Evolutionary conservation across 139 green algal genomes (phyloP).

Genomic region (Pseudopediastrum boryanum): DNA sequence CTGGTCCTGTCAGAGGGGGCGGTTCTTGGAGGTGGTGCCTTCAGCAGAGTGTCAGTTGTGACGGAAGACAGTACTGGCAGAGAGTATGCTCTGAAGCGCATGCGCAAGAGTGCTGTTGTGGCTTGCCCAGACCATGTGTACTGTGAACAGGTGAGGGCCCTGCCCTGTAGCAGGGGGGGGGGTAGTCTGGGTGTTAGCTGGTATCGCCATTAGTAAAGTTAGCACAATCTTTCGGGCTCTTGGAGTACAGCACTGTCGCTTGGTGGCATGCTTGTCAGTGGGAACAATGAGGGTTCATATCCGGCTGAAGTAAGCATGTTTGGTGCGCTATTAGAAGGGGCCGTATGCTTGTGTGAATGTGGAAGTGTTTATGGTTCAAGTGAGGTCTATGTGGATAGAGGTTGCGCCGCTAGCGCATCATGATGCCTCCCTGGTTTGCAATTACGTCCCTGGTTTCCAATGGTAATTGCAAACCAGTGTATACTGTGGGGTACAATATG

Average conservation of each 20-base stretch:
- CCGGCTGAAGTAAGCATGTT: no score
- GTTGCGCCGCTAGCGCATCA: no score
- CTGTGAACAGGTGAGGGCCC: constrained; percentile 81
- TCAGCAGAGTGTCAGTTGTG: constrained; percentile 84
- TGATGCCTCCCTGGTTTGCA: no score
- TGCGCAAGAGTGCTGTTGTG: constrained; percentile 89
- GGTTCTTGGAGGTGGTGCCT: constrained; percentile 88
- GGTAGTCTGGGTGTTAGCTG: not conserved
- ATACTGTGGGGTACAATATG: no score
- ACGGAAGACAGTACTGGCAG: constrained; percentile 67
- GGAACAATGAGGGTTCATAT: no score
- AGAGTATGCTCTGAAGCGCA: constrained; percentile 92
- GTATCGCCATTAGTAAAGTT: not conserved
- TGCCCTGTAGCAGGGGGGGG: not conserved
- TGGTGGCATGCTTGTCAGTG: no score
- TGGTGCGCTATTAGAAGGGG: no score
- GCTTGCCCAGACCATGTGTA: constrained; percentile 95
- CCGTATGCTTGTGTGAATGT: no score
- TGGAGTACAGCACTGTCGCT: not conserved
- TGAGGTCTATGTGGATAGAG: no score
- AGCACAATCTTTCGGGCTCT: not conserved
- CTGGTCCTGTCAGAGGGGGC: constrained; percentile 81
- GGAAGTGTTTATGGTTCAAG: no score
- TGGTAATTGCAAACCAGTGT: no score
- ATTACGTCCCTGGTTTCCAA: no score